phyloP scores from a whole-genome alignment of 139 green algal genomes.

The Gonium pectorale region DNA sequence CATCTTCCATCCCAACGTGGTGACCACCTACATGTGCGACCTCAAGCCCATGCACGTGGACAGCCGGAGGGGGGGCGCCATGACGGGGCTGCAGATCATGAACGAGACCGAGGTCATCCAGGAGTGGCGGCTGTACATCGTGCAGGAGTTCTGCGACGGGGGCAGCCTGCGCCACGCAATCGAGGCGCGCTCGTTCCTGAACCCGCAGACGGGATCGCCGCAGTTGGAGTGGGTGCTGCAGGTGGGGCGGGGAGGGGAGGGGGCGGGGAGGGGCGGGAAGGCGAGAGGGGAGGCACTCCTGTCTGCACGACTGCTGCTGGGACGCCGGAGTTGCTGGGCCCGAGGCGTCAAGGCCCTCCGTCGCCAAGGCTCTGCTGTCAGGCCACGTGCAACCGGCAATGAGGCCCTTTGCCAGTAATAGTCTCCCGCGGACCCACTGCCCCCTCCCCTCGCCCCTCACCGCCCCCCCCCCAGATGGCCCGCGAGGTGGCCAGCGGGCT shows the following conservation, averaged over 20 bases:
- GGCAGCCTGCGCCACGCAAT: slow-evolving; percentile 46
- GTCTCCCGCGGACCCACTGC: too few relatives aligned
- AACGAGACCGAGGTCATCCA: slow-evolving; percentile 47
- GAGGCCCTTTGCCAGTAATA: too few relatives aligned
- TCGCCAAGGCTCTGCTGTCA: too few relatives aligned
- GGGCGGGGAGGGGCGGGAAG: not conserved
- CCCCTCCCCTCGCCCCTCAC: too few relatives aligned
- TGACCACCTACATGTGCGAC: slow-evolving; percentile 55
- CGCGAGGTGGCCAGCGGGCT: slow-evolving; percentile 26
- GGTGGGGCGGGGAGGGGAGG: not conserved
- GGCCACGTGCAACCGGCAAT: too few relatives aligned
- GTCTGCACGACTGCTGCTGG: too few relatives aligned
- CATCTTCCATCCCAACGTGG: slow-evolving; percentile 53
- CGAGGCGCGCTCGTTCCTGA: slow-evolving; percentile 45
- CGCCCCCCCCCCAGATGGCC: too few relatives aligned
- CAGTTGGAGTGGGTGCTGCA: slow-evolving; percentile 48
- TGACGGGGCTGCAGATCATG: slow-evolving; percentile 43
- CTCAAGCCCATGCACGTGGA: slow-evolving; percentile 50
- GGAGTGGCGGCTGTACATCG: slow-evolving; percentile 66
- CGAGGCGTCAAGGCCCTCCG: too few relatives aligned
- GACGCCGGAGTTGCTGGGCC: too few relatives aligned
- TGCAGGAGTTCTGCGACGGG: slow-evolving; percentile 55
- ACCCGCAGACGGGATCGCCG: not conserved
- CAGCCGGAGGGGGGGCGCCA: slow-evolving; percentile 10
- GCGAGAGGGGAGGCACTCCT: not conserved